These are phyloP conservation scores for Escallonia rubra DNA, from an alignment of 129 eudicot species.

Conservation along the genomic window DNA sequence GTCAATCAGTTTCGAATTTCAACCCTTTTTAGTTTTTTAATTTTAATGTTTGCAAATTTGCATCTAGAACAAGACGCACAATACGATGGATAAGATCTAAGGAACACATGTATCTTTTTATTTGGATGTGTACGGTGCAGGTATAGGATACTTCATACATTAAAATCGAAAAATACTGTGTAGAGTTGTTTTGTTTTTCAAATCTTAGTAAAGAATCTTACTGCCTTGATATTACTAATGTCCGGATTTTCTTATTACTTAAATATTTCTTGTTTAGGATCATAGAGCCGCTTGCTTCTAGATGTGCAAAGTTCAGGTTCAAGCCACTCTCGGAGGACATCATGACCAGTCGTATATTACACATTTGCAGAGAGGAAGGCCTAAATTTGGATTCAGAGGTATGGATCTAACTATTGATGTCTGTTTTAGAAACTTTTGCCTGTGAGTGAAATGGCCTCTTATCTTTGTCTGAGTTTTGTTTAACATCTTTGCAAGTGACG, in stretches of 20 bases:
- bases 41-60: no score
- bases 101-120: no score
- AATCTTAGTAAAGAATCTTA: no score
- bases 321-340: conserved; percentile 89
- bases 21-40: no score
- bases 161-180: no score
- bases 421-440: not conserved
- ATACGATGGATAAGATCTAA: no score
- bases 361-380: conserved; percentile 85
- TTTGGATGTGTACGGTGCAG: no score
- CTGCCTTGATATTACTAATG: no score
- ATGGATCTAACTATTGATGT: not conserved
- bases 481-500: not conserved
- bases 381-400: conserved; percentile 85
- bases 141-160: no score
- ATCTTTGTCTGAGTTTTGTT: not conserved
- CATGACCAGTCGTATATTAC: conserved; percentile 68
- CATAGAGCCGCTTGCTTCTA: conserved; percentile 98
- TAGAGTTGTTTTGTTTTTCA: no score
- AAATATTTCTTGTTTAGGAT: conserved; percentile 44
- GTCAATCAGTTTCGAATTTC: no score
- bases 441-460: not conserved
- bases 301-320: conserved; percentile 98
- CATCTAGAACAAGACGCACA: no score
- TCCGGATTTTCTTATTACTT: not conserved